Evolutionary conservation across 2,329 filamentous ascomycete species (phyloP), one percentile per base, ranked within the genome.

Genomic region (Chaetomium strumarium): DNA sequence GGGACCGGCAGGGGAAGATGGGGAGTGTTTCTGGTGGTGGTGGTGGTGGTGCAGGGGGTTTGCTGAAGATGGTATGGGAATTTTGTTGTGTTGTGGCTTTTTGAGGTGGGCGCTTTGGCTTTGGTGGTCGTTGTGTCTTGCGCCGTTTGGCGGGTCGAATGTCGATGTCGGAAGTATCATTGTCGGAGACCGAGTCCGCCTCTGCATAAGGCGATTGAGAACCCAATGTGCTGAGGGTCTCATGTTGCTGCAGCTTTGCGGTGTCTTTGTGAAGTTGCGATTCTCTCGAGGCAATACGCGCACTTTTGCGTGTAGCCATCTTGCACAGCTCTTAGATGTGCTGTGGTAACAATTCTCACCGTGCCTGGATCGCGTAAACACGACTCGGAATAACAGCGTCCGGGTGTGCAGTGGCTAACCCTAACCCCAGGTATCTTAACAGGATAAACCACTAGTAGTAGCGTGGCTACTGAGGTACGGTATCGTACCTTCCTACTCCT

Each of bases 1-100:
- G 76, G n/a, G 14, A 8, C 37, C 53, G 56, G 45, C 33, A 19
- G 17, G 46, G 51, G 30, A 46, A 34, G 39, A 34, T 16, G n/a
- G 19, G 16, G n/a, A 5, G 6, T n/a, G 17, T 14, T 17, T 4
- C 16, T 30, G 5, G 12, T 12, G n/a, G 17, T 34, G 33, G 43
- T 14, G 30, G 19, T 34, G 42, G 17, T 39, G 37, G 17, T 47
- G 38, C 7, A 33, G 12, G 13, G 41, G 29, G 34, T 29, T 37
- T 39, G 38, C 11, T 2, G 44, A 2, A 14, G 13, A n/a, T 14
- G 14, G n/a, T n/a, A n/a, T n/a, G n/a, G n/a, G n/a, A n/a, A n/a
- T n/a, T n/a, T n/a, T 14, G 34, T n/a, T 13, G 7, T 37, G 34
- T 14, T 13, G 34, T 37, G 3, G 33, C 33, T 11, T 5, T 34